phyloP scores from a whole-genome alignment of 495 filamentous ascomycete genomes.

The Aspergillus steynii region DNA sequence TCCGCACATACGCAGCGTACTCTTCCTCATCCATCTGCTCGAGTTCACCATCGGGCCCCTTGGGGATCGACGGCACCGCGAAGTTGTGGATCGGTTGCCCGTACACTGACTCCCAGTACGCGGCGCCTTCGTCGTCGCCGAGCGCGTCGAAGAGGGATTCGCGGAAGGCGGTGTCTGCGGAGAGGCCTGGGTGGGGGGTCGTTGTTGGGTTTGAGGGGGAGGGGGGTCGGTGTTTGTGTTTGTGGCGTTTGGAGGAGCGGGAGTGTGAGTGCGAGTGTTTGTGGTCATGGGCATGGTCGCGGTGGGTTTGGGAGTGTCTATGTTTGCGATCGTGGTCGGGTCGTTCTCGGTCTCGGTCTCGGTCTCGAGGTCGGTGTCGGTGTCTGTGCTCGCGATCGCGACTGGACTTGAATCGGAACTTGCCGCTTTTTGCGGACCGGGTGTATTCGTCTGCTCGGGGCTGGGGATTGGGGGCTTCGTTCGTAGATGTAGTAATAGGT shows the following conservation, averaged over 20 bases:
- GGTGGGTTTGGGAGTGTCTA: slow-evolving; percentile 28
- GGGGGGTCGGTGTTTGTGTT: slow-evolving; percentile 17
- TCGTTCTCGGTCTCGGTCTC: slow-evolving; percentile 7
- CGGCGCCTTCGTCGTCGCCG: slow-evolving; percentile 94
- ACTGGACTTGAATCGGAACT: slow-evolving; percentile 59
- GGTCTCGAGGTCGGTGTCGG: slow-evolving; percentile 32
- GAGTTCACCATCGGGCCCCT: slow-evolving; percentile 57
- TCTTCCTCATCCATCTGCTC: slow-evolving; percentile 91
- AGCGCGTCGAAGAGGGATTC: slow-evolving; percentile 99
- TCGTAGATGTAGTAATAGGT: no score
- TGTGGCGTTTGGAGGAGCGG: slow-evolving; percentile 21
- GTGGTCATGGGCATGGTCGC: slow-evolving; percentile 32
- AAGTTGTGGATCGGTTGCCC: slow-evolving; percentile 85
- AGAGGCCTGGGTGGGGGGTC: slow-evolving; percentile 24
- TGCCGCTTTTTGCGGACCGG: slow-evolving; percentile 30
- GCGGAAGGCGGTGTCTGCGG: slow-evolving; percentile 75
- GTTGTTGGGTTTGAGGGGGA: slow-evolving; percentile 11
- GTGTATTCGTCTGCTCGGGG: slow-evolving; percentile 22
- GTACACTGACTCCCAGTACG: slow-evolving; percentile 93
- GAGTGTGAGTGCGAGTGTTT: slow-evolving; percentile 27
- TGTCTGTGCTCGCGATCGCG: not conserved
- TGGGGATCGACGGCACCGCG: slow-evolving; percentile 36
- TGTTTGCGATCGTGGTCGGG: slow-evolving; percentile 27
- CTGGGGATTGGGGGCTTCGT: not conserved
- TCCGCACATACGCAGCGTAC: slow-evolving; percentile 79